Evolutionary conservation across 768 basidiomycete species (phyloP).

Genomic region (Panus rudis): DNA sequence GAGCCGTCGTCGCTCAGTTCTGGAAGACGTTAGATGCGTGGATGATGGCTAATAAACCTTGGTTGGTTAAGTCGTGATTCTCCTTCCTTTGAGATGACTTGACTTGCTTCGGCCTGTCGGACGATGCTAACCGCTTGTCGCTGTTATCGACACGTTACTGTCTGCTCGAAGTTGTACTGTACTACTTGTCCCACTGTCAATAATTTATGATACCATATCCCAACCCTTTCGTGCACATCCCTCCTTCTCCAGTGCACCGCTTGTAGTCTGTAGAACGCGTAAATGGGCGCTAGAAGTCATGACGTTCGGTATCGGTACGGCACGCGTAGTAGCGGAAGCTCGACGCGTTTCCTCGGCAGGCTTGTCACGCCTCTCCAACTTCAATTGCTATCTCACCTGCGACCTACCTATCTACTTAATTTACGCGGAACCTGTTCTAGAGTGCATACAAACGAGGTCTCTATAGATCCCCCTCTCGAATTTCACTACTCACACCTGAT

Average conservation of each 20-base stretch:
- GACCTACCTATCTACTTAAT: too few species aligned
- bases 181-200: neutral
- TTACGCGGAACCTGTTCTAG: too few species aligned
- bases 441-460: too few species aligned
- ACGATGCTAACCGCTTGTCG: neutral
- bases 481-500: too few species aligned
- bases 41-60: slow-evolving; percentile 76
- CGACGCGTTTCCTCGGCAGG: too few species aligned
- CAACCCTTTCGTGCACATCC: neutral
- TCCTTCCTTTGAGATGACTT: neutral
- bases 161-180: neutral
- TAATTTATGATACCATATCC: neutral
- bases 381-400: too few species aligned
- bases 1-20: slow-evolving; percentile 90
- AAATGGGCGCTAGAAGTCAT: too few species aligned
- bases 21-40: slow-evolving; percentile 90
- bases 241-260: neutral
- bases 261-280: too few species aligned
- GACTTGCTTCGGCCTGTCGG: neutral
- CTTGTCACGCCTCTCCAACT: too few species aligned
- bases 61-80: slow-evolving; percentile 46
- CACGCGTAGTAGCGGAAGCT: too few species aligned
- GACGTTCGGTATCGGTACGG: too few species aligned
- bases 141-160: neutral
- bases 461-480: too few species aligned